Evolutionary conservation across 176 grass and related monocot genomes (phyloP), one percentile per base, ranked within the genome.

Genomic region (Calamus simplicifolius): DNA sequence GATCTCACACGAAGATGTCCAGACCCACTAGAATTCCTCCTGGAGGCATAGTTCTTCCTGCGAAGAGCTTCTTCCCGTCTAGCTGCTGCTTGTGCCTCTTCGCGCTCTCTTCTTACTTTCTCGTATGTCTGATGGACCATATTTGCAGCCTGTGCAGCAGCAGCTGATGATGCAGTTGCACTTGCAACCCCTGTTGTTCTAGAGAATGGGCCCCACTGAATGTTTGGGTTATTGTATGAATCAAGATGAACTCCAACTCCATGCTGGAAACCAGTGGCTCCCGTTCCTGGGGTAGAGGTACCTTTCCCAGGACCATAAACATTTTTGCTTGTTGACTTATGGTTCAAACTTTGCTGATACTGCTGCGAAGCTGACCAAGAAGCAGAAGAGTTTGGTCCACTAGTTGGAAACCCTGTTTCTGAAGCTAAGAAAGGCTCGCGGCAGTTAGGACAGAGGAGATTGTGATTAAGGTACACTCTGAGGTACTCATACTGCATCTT

Each of bases 81-180:
- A 17, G 65, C 26, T 35, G 29, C 62, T 30, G 63, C 54, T 15
- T 71, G 64, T 69, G 67, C 51, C 19, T 49, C 27, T 51, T 26
- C 51, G 18, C 64, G 64, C 51, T 71, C 61, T 54, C 54, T 80
- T 38, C 58, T 56, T 27, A 19, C 73, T 74, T 58, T 58, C 53
- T 67, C 54, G 55, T 63, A 38, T 35, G 52, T 74, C 56, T 75
- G 80, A 71, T 82, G 72, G 51, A 77, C 51, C 49, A 67, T 68
- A 66, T 73, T 55, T 19, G 61, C 61, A 51, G 68, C 67, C 18
- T 70, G 72, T 27, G 51, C 29, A 73, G 58, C 29, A 0, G 30
- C 62, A 72, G 72, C 59, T 69, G 80, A 83, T 19, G 80, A 83
- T 53, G 80, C 75, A 73, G 85, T 83, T 4, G 76, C 85, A 77